phyloP scores from a whole-genome alignment of 257 asterid species.

The Parsonsia alboflavescens region DNA sequence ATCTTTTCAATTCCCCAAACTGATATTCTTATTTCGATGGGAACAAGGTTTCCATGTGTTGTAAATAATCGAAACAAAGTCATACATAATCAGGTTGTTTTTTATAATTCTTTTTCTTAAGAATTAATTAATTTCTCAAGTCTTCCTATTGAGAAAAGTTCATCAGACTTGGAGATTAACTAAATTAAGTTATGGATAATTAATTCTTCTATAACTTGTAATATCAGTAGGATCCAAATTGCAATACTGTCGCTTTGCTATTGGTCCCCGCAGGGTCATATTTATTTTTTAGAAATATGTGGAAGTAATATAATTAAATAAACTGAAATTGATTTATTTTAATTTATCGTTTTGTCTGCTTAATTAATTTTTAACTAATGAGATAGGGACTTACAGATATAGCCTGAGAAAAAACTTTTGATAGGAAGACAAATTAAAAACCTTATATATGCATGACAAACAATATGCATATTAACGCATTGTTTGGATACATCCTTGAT shows the following conservation, averaged over 20 bases:
- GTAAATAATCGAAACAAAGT: not conserved
- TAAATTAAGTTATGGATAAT: no score
- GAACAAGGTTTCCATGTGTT: not conserved
- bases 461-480: not conserved
- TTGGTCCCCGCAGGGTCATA: not conserved
- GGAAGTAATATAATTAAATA: not conserved
- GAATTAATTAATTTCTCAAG: slow-evolving; percentile 6
- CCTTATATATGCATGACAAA: not conserved
- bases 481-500: not conserved
- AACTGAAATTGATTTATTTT: not conserved
- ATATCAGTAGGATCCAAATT: not conserved
- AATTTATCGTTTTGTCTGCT: not conserved
- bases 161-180: slow-evolving; percentile 5
- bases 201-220: not conserved
- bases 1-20: not conserved
- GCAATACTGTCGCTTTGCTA: not conserved
- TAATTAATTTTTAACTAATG: not conserved
- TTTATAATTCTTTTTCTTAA: no score
- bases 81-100: not conserved
- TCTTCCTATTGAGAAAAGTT: slow-evolving; percentile 8
- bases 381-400: not conserved
- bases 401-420: not conserved
- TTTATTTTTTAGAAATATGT: not conserved
- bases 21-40: slow-evolving; percentile 1
- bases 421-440: not conserved